These are phyloP conservation scores for Sutorius eximius DNA, from an alignment of 1,284 basidiomycete genomes.

Conservation along the genomic window DNA sequence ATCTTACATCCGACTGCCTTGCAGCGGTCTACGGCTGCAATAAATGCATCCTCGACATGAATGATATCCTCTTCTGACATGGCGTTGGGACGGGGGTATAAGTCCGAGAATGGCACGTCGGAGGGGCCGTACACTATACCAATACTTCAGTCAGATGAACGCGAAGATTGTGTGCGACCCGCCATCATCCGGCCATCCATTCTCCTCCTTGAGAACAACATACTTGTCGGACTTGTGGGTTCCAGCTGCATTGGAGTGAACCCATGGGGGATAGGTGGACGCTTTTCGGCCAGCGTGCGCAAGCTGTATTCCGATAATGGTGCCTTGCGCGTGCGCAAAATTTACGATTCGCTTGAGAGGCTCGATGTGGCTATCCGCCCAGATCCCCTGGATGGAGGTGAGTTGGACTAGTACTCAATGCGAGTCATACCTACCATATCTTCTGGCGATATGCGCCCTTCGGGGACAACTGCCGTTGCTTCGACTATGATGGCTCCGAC, in stretches of 20 bases:
- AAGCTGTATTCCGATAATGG: constrained; percentile 58
- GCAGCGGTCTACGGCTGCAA: constrained; percentile 60
- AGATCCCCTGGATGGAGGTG: constrained; percentile 52
- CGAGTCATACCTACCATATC: constrained; percentile 43
- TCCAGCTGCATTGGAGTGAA: constrained; percentile 31
- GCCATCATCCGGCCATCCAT: constrained; percentile 62
- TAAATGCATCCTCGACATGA: constrained; percentile 64
- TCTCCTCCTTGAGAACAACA: constrained; percentile 39
- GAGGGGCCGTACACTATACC: constrained; percentile 49
- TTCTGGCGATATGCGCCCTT: constrained; percentile 75
- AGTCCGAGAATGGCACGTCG: constrained; percentile 49
- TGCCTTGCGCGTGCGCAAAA: constrained; percentile 50
- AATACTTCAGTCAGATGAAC: not conserved
- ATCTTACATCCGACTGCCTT: constrained; percentile 62
- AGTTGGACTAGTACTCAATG: constrained; percentile 3
- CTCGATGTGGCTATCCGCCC: constrained; percentile 57
- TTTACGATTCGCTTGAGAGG: constrained; percentile 58
- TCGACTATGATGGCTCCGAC: constrained; percentile 67
- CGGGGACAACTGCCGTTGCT: constrained; percentile 70
- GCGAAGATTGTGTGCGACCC: not conserved
- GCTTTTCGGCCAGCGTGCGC: constrained; percentile 67
- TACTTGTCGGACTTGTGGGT: constrained; percentile 15
- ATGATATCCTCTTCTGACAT: constrained; percentile 58
- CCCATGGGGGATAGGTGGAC: constrained; percentile 49
- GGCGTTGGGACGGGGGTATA: constrained; percentile 51